Percentiles rank a stretch among this genome's conserved stretches.
Conservation (phyloP, 805 yeast genomes). For the Clavispora phyllophila region DNA sequence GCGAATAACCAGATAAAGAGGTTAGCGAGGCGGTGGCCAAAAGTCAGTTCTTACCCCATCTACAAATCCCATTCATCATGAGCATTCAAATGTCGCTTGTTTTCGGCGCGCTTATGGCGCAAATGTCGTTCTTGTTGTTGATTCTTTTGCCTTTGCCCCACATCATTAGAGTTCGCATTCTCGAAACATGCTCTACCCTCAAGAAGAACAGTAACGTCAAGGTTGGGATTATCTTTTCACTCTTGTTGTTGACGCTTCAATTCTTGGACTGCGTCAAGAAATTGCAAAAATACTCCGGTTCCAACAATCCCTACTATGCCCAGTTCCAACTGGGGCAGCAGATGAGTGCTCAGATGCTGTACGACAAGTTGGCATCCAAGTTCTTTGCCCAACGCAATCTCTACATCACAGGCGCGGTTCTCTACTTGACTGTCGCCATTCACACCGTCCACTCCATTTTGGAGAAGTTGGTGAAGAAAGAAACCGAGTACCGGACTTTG, state of each 20-base stretch:
- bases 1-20: background rate
- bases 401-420: conserved; percentile 58
- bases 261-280: conserved; percentile 53
- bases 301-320: conserved; percentile 20
- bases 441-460: conserved; percentile 50
- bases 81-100: conserved; percentile 42
- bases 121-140: conserved; percentile 45
- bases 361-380: conserved; percentile 52
- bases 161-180: conserved; percentile 39
- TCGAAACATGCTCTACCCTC: conserved; percentile 30
- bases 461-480: conserved; percentile 47
- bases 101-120: conserved; percentile 45
- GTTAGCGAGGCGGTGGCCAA: background rate
- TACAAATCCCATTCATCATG: conserved; percentile 21
- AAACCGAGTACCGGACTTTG: conserved; percentile 23
- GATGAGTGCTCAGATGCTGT: conserved; percentile 22
- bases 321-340: conserved; percentile 9
- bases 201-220: conserved; percentile 36
- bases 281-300: conserved; percentile 19
- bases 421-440: conserved; percentile 51
- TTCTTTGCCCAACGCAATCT: conserved; percentile 61
- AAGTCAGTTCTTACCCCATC: background rate
- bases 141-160: conserved; percentile 55
- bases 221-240: conserved; percentile 40
- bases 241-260: conserved; percentile 41